Evolutionary conservation across 345 rosid genomes (phyloP).

Genomic region (Erodium maritimum): DNA sequence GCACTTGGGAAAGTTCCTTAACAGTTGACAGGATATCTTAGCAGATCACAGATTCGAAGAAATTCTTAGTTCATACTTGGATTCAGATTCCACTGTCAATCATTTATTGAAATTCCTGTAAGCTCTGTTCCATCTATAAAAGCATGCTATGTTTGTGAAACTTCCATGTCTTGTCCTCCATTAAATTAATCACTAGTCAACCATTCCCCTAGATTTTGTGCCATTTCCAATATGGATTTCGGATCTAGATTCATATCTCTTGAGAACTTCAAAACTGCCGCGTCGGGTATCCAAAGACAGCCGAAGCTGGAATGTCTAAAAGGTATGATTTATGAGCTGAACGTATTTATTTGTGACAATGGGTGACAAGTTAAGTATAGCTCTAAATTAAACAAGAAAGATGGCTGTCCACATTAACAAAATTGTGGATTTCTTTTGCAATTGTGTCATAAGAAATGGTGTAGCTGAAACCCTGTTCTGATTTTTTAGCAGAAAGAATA

Average conservation of each 20-base stretch:
- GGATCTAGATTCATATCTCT: conserved; percentile 55
- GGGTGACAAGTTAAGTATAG: no score
- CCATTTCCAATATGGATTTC: conserved; percentile 54
- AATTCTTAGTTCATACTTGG: conserved; percentile 28
- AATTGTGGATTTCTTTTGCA: no score
- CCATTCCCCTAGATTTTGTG: conserved; percentile 46
- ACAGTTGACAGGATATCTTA: conserved; percentile 41
- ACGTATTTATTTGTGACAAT: background rate
- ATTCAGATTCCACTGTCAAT: conserved; percentile 40
- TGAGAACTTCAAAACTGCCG: conserved; percentile 69
- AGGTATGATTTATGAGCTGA: conserved; percentile 26
- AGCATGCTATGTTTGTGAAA: conserved; percentile 1
- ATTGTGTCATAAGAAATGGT: no score
- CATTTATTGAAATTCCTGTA: conserved; percentile 65
- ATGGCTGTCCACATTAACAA: no score
- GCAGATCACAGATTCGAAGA: conserved; percentile 63
- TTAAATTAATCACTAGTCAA: conserved; percentile 3
- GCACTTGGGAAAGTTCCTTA: conserved; percentile 16
- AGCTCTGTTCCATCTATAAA: conserved; percentile 26
- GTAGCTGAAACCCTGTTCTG: no score
- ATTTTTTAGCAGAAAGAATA: no score
- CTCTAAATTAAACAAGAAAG: no score
- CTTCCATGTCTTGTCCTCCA: conserved; percentile 4
- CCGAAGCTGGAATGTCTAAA: conserved; percentile 68
- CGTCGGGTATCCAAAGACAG: conserved; percentile 52